Conservation (phyloP, 23 red algal genomes). For the Agarophyton chilense region DNA sequence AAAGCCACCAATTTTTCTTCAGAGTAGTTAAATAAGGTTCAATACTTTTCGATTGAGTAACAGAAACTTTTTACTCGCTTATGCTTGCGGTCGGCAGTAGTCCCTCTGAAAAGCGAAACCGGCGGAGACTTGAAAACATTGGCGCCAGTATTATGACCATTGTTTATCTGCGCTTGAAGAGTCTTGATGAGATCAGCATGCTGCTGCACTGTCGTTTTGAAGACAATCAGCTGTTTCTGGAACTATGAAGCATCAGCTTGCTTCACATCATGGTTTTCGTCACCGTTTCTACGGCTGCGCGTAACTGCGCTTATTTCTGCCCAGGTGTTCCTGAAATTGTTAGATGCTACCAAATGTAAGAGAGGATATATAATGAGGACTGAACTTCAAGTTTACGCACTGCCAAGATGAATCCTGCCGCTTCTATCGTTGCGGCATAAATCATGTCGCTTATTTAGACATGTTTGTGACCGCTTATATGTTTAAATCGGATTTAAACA, state of each 20-base stretch:
- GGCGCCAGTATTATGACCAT: neutral
- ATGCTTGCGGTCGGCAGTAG: neutral
- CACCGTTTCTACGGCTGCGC: neutral
- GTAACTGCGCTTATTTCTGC: neutral
- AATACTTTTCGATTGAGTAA: neutral
- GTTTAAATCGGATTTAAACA: too few relatives aligned
- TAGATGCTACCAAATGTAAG: neutral
- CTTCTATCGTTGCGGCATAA: too few relatives aligned
- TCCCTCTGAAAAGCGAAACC: constrained; percentile 25
- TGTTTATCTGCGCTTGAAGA: neutral
- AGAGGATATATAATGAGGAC: neutral
- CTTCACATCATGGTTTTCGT: neutral
- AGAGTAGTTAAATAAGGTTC: neutral
- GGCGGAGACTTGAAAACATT: constrained; percentile 11
- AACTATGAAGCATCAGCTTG: neutral
- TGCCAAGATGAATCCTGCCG: neutral
- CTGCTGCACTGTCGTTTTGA: neutral
- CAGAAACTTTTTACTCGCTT: constrained; percentile 14
- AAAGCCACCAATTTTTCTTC: constrained; percentile 21
- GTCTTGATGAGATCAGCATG: neutral
- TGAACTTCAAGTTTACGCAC: neutral
- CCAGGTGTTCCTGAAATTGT: neutral
- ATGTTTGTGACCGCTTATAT: too few relatives aligned
- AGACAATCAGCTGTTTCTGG: neutral
- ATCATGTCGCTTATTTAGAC: too few relatives aligned